Evolutionary conservation across 2,329 filamentous ascomycete species (phyloP), one percentile per base, ranked within the genome.

Genomic region (Fusarium buxicola): DNA sequence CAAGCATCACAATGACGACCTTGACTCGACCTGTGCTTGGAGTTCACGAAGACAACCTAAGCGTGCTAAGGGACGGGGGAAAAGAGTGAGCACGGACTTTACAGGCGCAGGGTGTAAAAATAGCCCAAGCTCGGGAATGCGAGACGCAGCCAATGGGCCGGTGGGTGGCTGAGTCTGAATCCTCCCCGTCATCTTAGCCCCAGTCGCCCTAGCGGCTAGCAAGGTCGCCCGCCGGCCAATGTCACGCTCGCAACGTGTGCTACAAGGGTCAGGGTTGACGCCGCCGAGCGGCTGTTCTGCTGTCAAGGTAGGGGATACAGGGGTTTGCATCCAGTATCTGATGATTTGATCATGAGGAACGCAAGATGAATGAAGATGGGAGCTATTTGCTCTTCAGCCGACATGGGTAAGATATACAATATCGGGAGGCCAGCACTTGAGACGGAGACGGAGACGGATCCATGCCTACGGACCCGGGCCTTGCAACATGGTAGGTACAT

Each of bases 91-190:
- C 35, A 55, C 21, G 43, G n/a, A 18, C 21, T 34, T 30, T 25
- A 65, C 49, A 51, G 43, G 56, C 61, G 61, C 61, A 64, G 56
- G 15, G 30, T 46, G 38, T 65, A 65, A 65, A 65, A 65, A 65
- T 65, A 65, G 62, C 39, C 39, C 58, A 62, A 24, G n/a, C 21
- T 58, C 53, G 54, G 43, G 28, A 50, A 49, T 35, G 64, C 53
- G 45, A 65, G 60, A 40, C 16, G 54, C 24, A 52, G n/a, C 61
- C 60, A 64, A 64, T 64, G 28, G 43, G 25, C 45, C 54, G 3
- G 46, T 35, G 12, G 39, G 48, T 63, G 62, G 62, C 62, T 65
- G 45, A 63, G 49, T 34, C n/a, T 27, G 5, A 31, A 47, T 39
- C 51, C 47, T 52, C 57, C 45, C 44, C 38, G 35, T 7, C 25